Percentiles rank a stretch among this genome's conserved stretches.
phyloP scores from a whole-genome alignment of 495 filamentous ascomycete species.

The Penicillium antarcticum region DNA sequence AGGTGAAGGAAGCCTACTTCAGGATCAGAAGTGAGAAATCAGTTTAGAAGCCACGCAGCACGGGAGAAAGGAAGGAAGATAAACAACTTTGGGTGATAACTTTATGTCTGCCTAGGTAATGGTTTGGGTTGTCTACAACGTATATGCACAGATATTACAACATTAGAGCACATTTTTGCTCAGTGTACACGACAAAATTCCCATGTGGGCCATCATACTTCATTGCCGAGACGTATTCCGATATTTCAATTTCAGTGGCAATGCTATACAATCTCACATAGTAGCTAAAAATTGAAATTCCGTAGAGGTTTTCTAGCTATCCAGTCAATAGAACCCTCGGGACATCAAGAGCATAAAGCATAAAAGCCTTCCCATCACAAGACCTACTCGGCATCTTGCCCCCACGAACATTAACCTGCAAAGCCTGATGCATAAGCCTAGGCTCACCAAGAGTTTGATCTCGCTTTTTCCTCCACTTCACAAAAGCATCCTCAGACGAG shows the following conservation, averaged over 20 bases:
- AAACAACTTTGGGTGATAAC: no score
- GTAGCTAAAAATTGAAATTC: no score
- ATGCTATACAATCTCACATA: no score
- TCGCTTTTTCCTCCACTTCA: conserved; percentile 35
- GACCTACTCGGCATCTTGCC: conserved; percentile 35
- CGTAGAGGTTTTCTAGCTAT: not conserved
- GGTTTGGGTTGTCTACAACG: no score
- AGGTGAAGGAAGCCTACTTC: conserved; percentile 27
- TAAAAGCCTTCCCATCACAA: conserved; percentile 8
- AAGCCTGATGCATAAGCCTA: conserved; percentile 44
- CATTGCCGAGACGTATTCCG: no score
- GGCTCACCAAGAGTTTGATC: conserved; percentile 43
- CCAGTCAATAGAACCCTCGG: conserved; percentile 4
- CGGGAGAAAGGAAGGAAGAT: no score
- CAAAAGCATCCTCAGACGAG: conserved; percentile 41
- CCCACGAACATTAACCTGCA: conserved; percentile 53
- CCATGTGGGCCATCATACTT: no score
- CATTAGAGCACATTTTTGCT: no score
- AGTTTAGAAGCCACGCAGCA: not conserved
- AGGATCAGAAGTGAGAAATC: conserved; percentile 13
- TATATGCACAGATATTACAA: no score
- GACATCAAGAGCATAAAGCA: conserved; percentile 6
- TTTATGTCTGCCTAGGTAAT: no score
- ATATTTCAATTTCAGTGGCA: no score
- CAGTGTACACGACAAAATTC: no score